Conservation (phyloP, 805 yeast species). For the Zygosaccharomyces lentus region DNA sequence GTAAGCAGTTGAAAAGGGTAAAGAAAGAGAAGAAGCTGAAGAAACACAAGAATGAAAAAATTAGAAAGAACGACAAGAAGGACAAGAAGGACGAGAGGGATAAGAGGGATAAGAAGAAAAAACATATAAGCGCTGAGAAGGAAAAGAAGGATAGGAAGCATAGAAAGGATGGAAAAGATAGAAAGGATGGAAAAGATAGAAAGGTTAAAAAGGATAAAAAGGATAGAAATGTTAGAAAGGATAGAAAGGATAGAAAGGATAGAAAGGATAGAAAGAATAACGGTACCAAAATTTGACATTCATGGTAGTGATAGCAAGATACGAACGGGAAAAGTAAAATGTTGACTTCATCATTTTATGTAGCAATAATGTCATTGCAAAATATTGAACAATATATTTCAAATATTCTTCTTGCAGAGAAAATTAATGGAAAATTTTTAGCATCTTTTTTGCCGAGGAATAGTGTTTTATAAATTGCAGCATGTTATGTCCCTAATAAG, state of each 20-base stretch:
- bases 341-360: not conserved
- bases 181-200: conserved; percentile 26
- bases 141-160: conserved; percentile 21
- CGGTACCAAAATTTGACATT: not conserved
- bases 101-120: conserved; percentile 17
- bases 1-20: conserved; percentile 12
- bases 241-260: conserved; percentile 21
- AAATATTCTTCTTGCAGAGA: no score
- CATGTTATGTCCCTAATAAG: no score
- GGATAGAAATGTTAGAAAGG: conserved; percentile 20
- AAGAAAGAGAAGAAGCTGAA: conserved; percentile 9
- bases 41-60: conserved; percentile 11
- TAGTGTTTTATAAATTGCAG: no score
- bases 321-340: not conserved
- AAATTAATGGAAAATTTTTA: no score
- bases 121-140: conserved; percentile 12
- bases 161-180: conserved; percentile 24
- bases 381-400: not conserved
- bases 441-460: no score
- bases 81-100: conserved; percentile 21
- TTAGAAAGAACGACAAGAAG: conserved; percentile 11
- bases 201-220: conserved; percentile 22
- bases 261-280: conserved; percentile 10
- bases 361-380: not conserved
- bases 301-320: not conserved